Evolutionary conservation across 2,329 filamentous ascomycete species (phyloP), one percentile per base, ranked within the genome.

Genomic region (Teratosphaeria pseudoeucalypti): DNA sequence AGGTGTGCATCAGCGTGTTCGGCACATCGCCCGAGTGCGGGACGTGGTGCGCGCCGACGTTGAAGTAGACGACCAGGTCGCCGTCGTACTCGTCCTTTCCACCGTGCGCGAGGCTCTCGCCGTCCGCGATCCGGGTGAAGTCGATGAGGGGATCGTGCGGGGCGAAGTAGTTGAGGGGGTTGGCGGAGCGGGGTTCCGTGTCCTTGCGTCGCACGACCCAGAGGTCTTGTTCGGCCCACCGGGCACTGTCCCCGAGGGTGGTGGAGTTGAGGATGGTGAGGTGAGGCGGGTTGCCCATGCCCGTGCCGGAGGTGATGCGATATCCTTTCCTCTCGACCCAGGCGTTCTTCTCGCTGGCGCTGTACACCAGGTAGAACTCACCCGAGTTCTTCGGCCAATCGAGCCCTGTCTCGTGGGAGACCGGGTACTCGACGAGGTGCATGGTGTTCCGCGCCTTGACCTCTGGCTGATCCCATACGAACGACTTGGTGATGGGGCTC

Each of bases 121-220:
- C 73, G 62, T 82, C 68, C 39, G 81, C 76, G 67, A 82, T 82
- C 32, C 75, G 74, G 49, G 68, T 68, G 63, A 84, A 83, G 64
- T 82, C 73, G 23, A 83, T 69, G 3, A 79, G 71, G 5, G 82
- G 82, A 57, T 82, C 74, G 2, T 72, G 47, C 0, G 75, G 71
- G 34, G 78, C 73, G 63, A 78, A 74, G 55, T 70, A 74, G 63
- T 82, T 81, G 59, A 75, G 73, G 0, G 78, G 70, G 43, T 81
- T 75, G 0, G 77, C 75, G 39, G 71, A 70, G 3, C 72, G 71
- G 1, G 78, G 78, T 67, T 84, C 82, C 0, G 75, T 78, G 63
- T 84, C 81, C 58, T 83, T 79, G 6, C 76, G 79, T 60, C 73
- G 71, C 1, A 80, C 75, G 19, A 82, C 73, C 65, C 77, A 79